These are phyloP conservation scores for Penicillium psychrofluorescens DNA, from an alignment of 495 filamentous ascomycete species.

Conservation along the genomic window DNA sequence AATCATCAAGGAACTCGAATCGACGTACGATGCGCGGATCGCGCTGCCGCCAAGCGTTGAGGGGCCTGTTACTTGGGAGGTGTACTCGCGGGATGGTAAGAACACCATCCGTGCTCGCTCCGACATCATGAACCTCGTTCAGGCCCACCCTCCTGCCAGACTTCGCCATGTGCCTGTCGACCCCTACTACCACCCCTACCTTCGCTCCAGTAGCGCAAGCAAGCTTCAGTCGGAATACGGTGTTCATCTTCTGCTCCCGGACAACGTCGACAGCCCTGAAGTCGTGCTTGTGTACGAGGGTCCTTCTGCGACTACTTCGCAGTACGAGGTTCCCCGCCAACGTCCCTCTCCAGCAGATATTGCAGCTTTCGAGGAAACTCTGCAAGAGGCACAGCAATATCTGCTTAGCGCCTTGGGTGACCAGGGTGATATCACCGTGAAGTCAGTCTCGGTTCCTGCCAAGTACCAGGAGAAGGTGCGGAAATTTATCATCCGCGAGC, in stretches of 20 bases:
- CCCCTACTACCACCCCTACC: constrained; percentile 77
- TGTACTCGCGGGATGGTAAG: constrained; percentile 78
- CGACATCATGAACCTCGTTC: constrained; percentile 74
- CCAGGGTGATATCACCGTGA: constrained; percentile 61
- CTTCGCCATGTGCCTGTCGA: constrained; percentile 65
- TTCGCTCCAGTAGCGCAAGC: constrained; percentile 55
- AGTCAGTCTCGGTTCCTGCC: constrained; percentile 58
- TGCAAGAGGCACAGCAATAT: constrained; percentile 65
- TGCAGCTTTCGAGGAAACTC: constrained; percentile 56
- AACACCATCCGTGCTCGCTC: constrained; percentile 71
- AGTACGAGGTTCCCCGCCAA: constrained; percentile 62
- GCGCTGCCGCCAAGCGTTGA: constrained; percentile 60
- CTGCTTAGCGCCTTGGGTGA: constrained; percentile 62
- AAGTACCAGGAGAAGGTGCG: constrained; percentile 79
- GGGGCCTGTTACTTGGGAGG: constrained; percentile 66
- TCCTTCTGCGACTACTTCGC: constrained; percentile 39
- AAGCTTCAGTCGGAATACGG: constrained; percentile 65
- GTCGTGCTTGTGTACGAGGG: constrained; percentile 84
- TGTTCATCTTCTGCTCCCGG: constrained; percentile 72
- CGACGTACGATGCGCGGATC: constrained; percentile 70
- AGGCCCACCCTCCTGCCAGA: constrained; percentile 70
- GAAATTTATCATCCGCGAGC: constrained; percentile 69
- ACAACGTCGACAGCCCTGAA: constrained; percentile 53
- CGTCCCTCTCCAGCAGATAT: constrained; percentile 54
- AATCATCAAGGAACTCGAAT: constrained; percentile 72